A percentile compares a stretch with the other conserved stretches of the same genome.
Conservation (phyloP, 495 filamentous ascomycete species). For the Massariosphaeria phaeospora region DNA sequence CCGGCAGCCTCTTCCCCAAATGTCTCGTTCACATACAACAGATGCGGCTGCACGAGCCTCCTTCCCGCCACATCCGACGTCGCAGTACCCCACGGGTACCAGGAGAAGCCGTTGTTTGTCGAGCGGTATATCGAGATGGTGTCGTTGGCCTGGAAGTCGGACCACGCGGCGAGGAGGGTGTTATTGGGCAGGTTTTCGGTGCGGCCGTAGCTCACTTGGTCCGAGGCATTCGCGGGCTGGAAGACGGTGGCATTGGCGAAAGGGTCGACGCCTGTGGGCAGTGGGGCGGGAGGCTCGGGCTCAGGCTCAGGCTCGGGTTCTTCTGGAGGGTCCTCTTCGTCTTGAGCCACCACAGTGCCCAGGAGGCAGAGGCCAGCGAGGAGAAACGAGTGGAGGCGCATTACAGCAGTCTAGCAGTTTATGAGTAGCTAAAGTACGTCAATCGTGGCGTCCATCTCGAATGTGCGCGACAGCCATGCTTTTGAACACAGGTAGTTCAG, state of each 20-base stretch:
- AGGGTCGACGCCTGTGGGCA: constrained; percentile 18
- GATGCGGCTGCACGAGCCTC: constrained; percentile 16
- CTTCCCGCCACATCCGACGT: neutral
- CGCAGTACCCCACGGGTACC: constrained; percentile 13
- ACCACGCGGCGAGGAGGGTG: constrained; percentile 17
- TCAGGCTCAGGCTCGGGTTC: neutral
- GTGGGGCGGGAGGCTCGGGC: neutral
- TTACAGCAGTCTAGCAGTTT: neutral
- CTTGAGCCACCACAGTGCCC: neutral
- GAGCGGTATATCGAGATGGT: constrained; percentile 16
- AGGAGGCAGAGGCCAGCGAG: constrained; percentile 2
- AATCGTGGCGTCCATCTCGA: neutral
- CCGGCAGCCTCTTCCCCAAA: constrained; percentile 15
- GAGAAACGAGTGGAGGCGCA: neutral
- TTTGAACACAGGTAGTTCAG: no score
- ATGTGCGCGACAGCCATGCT: no score
- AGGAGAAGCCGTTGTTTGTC: constrained; percentile 16
- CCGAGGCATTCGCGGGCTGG: constrained; percentile 1
- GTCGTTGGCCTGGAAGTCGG: neutral
- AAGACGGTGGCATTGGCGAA: constrained; percentile 24
- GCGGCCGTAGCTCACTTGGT: constrained; percentile 7
- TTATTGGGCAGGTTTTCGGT: constrained; percentile 15
- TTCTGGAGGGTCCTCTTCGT: neutral
- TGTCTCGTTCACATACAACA: constrained; percentile 21
- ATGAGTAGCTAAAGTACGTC: neutral